Base-by-base conservation (phyloP, 441 rosid genomes). In the Flueggea neowawraea region DNA sequence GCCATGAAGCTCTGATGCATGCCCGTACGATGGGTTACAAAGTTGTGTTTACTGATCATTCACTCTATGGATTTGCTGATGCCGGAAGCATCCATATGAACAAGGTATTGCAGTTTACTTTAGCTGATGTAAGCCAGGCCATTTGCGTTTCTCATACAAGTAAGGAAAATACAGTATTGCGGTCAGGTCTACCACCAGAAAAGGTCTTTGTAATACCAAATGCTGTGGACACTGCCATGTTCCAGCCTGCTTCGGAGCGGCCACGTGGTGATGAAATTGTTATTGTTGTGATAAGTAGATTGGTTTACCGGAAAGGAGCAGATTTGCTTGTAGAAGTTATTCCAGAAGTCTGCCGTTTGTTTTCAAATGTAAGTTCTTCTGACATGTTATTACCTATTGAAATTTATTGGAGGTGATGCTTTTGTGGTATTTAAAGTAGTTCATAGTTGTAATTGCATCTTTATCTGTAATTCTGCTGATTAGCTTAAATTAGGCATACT, bases 151-250 rank as follows among this genome's bases (percentile, higher is more conserved):
- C 99, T 22, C 98, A 95, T 63, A 89, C 97, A 5, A 91, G 96
- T 73, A 95, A 95, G 75, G 99, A 95, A 78, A 91, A 95, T 64
- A 95, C 99, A 0, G 97, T 91, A 70, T 64, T 91, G 16, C 72
- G 96, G 32, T 95, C 98, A 48, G 96, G 99, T 58, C 76, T 91
- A 69, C 84, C 92, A 0, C 96, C 95, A 3, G 88, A 77, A 61
- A 95, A 86, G 82, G 98, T 89, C 66, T 95, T 76, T 67, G 88
- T 91, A 69, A 78, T 91, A 67, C 98, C 97, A 51, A 95, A 95
- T 91, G 99, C 90, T 31, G 99, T 95, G 71, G 98, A 95, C 76
- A 88, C 97, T 36, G 96, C 98, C 61, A 91, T 95, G 99, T 95
- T 95, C 70, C 84, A 75, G 67, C 98, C 99, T 32, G 88, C 90